These are phyloP conservation scores for Colletotrichum lupini DNA, from an alignment of 2,329 filamentous ascomycete species.

Conservation along the genomic window DNA sequence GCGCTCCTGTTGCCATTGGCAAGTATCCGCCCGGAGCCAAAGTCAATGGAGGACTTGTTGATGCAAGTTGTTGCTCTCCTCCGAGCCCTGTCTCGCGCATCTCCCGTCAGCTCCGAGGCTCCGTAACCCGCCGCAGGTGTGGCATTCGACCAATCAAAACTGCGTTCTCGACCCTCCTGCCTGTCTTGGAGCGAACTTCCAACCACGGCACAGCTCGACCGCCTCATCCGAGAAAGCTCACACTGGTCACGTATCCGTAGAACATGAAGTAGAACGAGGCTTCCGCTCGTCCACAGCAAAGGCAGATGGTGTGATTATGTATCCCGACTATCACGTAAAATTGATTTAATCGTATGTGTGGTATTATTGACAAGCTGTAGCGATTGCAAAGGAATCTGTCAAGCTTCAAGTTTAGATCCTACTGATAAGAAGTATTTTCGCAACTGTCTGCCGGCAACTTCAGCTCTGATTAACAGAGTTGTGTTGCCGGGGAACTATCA, in stretches of 20 bases:
- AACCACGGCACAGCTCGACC: constrained; percentile 22
- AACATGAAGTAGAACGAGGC: background rate
- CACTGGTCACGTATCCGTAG: background rate
- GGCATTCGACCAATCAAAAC: constrained; percentile 14
- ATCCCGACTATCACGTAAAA: background rate
- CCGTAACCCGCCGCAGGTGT: constrained; percentile 17
- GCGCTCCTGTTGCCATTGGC: background rate
- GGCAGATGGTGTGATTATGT: background rate
- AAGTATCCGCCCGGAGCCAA: background rate
- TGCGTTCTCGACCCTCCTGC: constrained; percentile 10
- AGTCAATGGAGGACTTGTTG: constrained; percentile 3
- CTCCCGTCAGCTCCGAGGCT: constrained; percentile 32
- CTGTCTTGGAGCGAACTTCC: constrained; percentile 14
- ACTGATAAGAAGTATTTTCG: background rate
- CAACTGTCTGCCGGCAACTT: background rate
- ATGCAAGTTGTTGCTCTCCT: background rate
- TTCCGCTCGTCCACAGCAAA: constrained; percentile 13
- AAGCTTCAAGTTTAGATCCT: background rate
- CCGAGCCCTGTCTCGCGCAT: constrained; percentile 27
- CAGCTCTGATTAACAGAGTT: background rate
- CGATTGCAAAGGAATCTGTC: background rate
- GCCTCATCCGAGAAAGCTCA: constrained; percentile 26
- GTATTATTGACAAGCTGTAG: background rate
- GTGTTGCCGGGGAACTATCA: constrained; percentile 5
- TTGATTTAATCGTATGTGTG: background rate